phyloP scores from a whole-genome alignment of 2,329 filamentous ascomycete species.

The Hirsutella rhossiliensis region DNA sequence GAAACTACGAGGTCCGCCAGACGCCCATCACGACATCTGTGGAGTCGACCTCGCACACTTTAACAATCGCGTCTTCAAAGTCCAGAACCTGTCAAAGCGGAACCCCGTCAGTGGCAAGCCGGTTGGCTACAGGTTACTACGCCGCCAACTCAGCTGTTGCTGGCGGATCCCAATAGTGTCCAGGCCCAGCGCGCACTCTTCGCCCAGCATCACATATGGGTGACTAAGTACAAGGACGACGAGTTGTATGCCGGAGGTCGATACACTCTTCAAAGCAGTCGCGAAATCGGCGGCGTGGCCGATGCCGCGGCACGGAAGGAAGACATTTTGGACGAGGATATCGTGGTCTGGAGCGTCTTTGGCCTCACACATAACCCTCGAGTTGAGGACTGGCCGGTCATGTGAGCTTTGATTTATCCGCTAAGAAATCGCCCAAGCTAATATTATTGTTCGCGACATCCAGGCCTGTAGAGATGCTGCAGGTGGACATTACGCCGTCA shows the following conservation, averaged over 20 bases:
- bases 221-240: constrained; percentile 31
- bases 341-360: constrained; percentile 45
- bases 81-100: constrained; percentile 29
- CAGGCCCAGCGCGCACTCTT: constrained; percentile 29
- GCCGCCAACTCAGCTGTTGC: constrained; percentile 23
- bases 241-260: constrained; percentile 31
- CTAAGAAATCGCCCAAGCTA: no score
- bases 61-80: constrained; percentile 37
- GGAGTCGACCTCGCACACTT: constrained; percentile 35
- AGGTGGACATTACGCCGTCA: constrained; percentile 30
- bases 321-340: constrained; percentile 33
- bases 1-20: constrained; percentile 30
- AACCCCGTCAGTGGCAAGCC: constrained; percentile 33
- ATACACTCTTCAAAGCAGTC: constrained; percentile 32
- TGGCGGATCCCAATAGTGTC: constrained; percentile 26
- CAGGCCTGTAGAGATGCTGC: constrained; percentile 42
- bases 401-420: constrained; percentile 33
- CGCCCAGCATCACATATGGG: constrained; percentile 31
- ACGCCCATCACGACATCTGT: constrained; percentile 29
- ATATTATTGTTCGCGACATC: no score
- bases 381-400: constrained; percentile 57
- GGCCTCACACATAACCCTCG: constrained; percentile 55
- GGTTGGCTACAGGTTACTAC: constrained; percentile 34
- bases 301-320: constrained; percentile 30
- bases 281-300: constrained; percentile 20